Base-by-base conservation (phyloP, 495 filamentous ascomycete species). In the Neurospora africana region DNA sequence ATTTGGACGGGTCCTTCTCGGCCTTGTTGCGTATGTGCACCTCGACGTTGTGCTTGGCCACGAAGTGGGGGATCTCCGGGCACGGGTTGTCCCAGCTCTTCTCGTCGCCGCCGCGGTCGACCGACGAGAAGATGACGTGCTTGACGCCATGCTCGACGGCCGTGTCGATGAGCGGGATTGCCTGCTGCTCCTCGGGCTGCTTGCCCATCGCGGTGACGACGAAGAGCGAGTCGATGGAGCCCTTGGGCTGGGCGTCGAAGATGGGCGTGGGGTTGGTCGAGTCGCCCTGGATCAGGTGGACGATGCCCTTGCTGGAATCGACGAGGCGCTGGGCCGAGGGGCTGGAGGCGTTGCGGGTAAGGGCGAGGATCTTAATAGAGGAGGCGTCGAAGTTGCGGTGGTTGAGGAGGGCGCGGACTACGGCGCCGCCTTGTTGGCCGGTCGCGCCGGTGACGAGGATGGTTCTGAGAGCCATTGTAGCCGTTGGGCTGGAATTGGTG, bases 361-460 rank as follows among this genome's bases (percentile, higher is more conserved):
- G 82, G 23, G 89, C 92, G 19, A 93, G 85, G 75, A 94, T 89
- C 69, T 88, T 84, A 78, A 90, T 83, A 10, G 80, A 77, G 4
- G 71, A 41, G 27, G 53, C 13, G 38, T 65, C 8, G n/a, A 80
- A 71, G 4, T 73, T 65, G 47, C 81, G 68, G 6, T 81, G 79
- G 17, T 75, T 68, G 21, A 90, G 79, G 39, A 93, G 86, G 69
- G 84, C 86, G 5, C 85, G 78, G 75, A 94, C 82, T 40, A 90
- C 79, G 15, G 86, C 83, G 36, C 88, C 85, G 71, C 92, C 91
- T 79, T 93, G 92, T 73, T 91, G 87, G 77, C 90, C 91, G 1
- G 90, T 94, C 5, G 89, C 91, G 23, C 91, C 91, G 27, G 90
- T 89, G 71, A 93, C 78, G 61, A 80, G 77, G 35, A 80, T 76